Evolutionary conservation across 495 filamentous ascomycete species (phyloP).

Genomic region (Chaetomium fimeti): DNA sequence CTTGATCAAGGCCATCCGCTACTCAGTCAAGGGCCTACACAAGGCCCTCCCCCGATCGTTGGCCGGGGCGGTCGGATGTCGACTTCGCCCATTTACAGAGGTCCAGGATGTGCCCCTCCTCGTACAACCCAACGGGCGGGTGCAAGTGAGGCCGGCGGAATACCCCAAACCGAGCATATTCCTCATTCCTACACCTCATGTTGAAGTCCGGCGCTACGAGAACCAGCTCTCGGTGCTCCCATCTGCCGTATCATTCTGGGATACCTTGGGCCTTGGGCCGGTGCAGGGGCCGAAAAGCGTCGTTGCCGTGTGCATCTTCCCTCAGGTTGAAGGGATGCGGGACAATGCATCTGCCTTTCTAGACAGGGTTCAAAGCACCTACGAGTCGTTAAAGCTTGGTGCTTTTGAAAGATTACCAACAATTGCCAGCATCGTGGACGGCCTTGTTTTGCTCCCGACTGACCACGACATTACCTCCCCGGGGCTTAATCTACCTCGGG

Average conservation of each 20-base stretch:
- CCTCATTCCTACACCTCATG: constrained; percentile 59
- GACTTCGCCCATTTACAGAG: constrained; percentile 49
- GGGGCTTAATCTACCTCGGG: constrained; percentile 27
- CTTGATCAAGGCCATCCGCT: constrained; percentile 41
- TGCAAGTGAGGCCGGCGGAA: constrained; percentile 46
- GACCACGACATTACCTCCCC: constrained; percentile 39
- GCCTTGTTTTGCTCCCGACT: constrained; percentile 57
- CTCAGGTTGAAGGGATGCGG: constrained; percentile 55
- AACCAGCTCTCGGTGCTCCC: constrained; percentile 74
- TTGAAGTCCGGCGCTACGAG: constrained; percentile 75
- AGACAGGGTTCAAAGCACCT: constrained; percentile 66
- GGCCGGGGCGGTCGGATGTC: constrained; percentile 37
- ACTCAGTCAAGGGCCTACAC: constrained; percentile 43
- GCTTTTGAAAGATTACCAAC: constrained; percentile 59
- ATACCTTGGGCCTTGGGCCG: constrained; percentile 79
- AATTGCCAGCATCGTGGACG: constrained; percentile 53
- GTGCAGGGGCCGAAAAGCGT: constrained; percentile 76
- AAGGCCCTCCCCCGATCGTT: constrained; percentile 42
- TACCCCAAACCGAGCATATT: constrained; percentile 45
- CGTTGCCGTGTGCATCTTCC: constrained; percentile 75
- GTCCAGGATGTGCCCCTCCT: constrained; percentile 53
- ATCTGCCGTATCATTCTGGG: constrained; percentile 83
- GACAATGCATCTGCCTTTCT: constrained; percentile 68
- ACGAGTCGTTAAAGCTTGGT: constrained; percentile 79
- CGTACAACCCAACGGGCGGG: constrained; percentile 43